Conservation (phyloP, 176 grass and related monocot genomes). For the Musa acuminata region DNA sequence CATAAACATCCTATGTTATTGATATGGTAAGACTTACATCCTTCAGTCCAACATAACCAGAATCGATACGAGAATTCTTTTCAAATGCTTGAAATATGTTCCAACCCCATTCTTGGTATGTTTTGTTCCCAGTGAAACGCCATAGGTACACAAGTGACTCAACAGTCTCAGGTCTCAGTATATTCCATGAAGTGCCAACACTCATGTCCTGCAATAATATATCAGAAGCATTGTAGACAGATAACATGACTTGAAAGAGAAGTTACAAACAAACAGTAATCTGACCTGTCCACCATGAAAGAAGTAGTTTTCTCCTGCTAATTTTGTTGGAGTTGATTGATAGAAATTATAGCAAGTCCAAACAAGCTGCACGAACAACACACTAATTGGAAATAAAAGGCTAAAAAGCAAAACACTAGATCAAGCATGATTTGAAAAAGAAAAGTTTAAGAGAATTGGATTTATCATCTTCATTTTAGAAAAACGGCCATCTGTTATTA, state of each 20-base stretch:
- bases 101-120: constrained; percentile 99
- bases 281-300: constrained; percentile 67
- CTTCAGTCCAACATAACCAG: constrained; percentile 86
- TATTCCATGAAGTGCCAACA: constrained; percentile 99
- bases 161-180: constrained; percentile 91
- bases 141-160: constrained; percentile 95
- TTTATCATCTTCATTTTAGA: too few species aligned
- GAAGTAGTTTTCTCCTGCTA: constrained; percentile 94
- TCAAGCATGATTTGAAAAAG: background rate
- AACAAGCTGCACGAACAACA: constrained; percentile 45
- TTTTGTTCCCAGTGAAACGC: constrained; percentile 92
- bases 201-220: constrained; percentile 70
- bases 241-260: constrained; percentile 8
- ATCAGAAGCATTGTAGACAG: constrained; percentile 2
- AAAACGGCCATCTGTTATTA: too few species aligned
- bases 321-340: constrained; percentile 81
- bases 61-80: constrained; percentile 83
- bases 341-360: constrained; percentile 99
- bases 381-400: background rate
- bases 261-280: constrained; percentile 6
- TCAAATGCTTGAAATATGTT: constrained; percentile 99
- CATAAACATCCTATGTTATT: background rate
- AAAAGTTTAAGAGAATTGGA: too few species aligned
- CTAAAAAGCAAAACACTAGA: background rate
- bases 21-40: constrained; percentile 52